Conservation (phyloP, 352 stramenopile species). For the Phytophthora pisi region DNA sequence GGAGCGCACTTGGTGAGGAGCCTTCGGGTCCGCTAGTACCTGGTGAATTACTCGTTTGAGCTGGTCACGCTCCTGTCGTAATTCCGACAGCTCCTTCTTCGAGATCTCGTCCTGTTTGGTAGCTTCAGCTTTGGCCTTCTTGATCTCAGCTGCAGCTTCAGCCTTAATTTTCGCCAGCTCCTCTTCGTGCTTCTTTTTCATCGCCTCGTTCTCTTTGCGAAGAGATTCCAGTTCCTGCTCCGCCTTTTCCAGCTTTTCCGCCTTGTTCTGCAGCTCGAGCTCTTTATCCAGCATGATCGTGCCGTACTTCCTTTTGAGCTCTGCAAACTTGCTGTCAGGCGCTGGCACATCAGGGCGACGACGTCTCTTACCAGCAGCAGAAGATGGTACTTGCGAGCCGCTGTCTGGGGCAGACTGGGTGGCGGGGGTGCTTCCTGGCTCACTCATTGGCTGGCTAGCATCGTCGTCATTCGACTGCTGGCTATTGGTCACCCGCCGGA, state of each 20-base stretch:
- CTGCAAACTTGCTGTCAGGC: constrained; percentile 17
- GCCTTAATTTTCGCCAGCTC: constrained; percentile 9
- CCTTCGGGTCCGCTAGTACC: constrained; percentile 19
- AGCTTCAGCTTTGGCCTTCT: constrained; percentile 18
- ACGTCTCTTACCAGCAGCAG: constrained; percentile 24
- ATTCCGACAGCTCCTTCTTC: constrained; percentile 13
- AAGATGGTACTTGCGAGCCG: neutral
- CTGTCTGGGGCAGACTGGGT: neutral
- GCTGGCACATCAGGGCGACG: constrained; percentile 5
- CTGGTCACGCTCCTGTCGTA: constrained; percentile 15
- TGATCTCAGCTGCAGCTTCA: constrained; percentile 16
- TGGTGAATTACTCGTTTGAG: constrained; percentile 17
- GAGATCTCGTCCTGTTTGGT: neutral
- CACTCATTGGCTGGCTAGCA: constrained; percentile 11
- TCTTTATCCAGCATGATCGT: neutral
- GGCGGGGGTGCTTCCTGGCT: constrained; percentile 5
- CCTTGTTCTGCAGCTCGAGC: neutral
- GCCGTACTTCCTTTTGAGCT: constrained; percentile 7
- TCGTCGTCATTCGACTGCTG: constrained; percentile 19
- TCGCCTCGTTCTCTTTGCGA: constrained; percentile 9
- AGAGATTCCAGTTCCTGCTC: constrained; percentile 10
- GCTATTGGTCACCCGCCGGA: constrained; percentile 2
- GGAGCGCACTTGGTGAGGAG: constrained; percentile 18
- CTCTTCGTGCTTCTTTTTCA: constrained; percentile 26
- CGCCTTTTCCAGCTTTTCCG: constrained; percentile 1